phyloP scores from a whole-genome alignment of 2,329 filamentous ascomycete genomes.

The Nothopassalora personata region DNA sequence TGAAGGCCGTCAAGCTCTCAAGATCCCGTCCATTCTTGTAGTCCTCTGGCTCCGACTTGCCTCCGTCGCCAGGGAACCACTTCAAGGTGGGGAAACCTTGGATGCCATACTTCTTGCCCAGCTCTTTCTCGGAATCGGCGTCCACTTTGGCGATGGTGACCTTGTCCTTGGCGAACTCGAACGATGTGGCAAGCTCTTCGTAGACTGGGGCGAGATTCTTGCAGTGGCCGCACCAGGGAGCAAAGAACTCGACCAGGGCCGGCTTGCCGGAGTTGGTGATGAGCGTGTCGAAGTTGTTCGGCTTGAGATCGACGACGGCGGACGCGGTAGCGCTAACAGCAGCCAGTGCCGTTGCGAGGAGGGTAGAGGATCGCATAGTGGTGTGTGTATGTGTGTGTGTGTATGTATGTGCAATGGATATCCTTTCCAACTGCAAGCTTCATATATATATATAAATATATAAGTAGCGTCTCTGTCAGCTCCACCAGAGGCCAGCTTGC shows the following conservation, averaged over 20 bases:
- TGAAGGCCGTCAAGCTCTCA: constrained; percentile 74
- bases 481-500: background rate
- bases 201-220: constrained; percentile 93
- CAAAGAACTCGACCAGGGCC: constrained; percentile 95
- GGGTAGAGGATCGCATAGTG: constrained; percentile 43
- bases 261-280: constrained; percentile 90
- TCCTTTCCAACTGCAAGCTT: background rate
- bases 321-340: constrained; percentile 60
- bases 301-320: constrained; percentile 82
- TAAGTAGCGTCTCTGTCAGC: background rate
- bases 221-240: constrained; percentile 99
- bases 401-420: background rate
- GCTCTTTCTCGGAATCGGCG: constrained; percentile 76
- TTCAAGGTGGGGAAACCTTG: constrained; percentile 97
- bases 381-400: background rate
- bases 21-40: constrained; percentile 85
- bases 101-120: constrained; percentile 82
- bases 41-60: constrained; percentile 66
- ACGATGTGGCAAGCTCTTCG: constrained; percentile 76
- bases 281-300: constrained; percentile 84
- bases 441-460: background rate
- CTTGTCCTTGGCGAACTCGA: constrained; percentile 66
- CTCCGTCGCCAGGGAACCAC: constrained; percentile 77
- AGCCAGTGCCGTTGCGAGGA: constrained; percentile 45
- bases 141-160: constrained; percentile 94